Conservation (phyloP, 352 stramenopile species). For the Pythium vanterpoolii region DNA sequence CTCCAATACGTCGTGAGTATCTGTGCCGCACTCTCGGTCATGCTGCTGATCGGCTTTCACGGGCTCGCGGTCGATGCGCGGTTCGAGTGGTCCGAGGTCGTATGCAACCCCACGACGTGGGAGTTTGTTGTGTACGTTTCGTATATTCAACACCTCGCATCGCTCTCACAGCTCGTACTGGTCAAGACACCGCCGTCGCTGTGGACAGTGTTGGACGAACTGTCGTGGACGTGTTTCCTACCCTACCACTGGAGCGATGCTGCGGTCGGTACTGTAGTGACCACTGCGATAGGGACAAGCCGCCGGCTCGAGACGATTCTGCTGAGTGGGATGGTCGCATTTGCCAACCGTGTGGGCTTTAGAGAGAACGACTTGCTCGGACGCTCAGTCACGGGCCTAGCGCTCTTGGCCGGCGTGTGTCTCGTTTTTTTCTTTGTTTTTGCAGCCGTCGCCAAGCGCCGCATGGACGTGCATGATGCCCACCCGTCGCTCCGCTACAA, state of each 20-base stretch:
- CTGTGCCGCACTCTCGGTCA: neutral
- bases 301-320: constrained; percentile 19
- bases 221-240: constrained; percentile 29
- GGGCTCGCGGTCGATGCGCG: constrained; percentile 13
- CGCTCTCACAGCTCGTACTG: constrained; percentile 21
- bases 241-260: constrained; percentile 19
- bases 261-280: neutral
- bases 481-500: neutral
- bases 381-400: constrained; percentile 16
- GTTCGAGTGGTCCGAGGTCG: constrained; percentile 5
- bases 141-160: constrained; percentile 29
- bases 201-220: constrained; percentile 20
- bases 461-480: constrained; percentile 2
- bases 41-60: constrained; percentile 22
- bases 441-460: constrained; percentile 12
- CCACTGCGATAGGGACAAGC: neutral
- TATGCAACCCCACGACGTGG: constrained; percentile 30
- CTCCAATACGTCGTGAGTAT: constrained; percentile 17
- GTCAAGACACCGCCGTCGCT: constrained; percentile 22
- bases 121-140: constrained; percentile 28
- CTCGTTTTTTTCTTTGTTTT: constrained; percentile 24
- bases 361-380: constrained; percentile 20
- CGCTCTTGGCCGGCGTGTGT: constrained; percentile 15
- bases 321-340: constrained; percentile 20
- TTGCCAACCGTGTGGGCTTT: constrained; percentile 25